Evolutionary conservation across 139 green algal genomes (phyloP).

Genomic region (Closterium sp.): DNA sequence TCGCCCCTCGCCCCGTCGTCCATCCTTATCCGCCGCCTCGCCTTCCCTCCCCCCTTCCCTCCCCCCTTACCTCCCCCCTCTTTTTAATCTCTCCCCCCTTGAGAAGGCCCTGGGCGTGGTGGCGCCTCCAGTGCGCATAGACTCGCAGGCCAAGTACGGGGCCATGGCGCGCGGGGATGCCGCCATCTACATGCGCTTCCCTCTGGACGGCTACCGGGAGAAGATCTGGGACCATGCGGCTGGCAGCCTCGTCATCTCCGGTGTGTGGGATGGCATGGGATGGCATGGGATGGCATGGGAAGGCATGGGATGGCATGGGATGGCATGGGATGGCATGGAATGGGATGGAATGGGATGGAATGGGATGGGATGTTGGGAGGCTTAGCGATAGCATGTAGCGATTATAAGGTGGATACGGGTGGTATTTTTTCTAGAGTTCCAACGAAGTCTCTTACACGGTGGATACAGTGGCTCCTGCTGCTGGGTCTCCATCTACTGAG

Average conservation of each 20-base stretch:
- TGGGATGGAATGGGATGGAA: neutral
- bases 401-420: no score
- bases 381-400: no score
- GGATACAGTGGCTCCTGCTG: no score
- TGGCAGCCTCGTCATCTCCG: conserved; percentile 50
- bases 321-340: neutral
- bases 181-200: conserved; percentile 56
- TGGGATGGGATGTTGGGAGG: neutral
- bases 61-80: neutral
- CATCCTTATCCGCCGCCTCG: neutral
- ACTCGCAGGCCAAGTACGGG: conserved; percentile 58
- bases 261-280: neutral
- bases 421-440: no score
- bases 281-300: neutral
- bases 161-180: conserved; percentile 52
- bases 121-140: conserved; percentile 25
- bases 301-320: neutral
- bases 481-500: no score
- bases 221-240: conserved; percentile 61
- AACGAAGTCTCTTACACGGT: no score
- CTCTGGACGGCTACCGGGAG: conserved; percentile 46
- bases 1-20: neutral
- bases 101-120: conserved; percentile 15
- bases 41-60: conserved; percentile 7
- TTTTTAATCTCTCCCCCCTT: neutral